A percentile compares a stretch with the other conserved stretches of the same genome.
These are phyloP conservation scores for Starmerella riodocensis DNA, from an alignment of 805 yeast species.

Conservation along the genomic window DNA sequence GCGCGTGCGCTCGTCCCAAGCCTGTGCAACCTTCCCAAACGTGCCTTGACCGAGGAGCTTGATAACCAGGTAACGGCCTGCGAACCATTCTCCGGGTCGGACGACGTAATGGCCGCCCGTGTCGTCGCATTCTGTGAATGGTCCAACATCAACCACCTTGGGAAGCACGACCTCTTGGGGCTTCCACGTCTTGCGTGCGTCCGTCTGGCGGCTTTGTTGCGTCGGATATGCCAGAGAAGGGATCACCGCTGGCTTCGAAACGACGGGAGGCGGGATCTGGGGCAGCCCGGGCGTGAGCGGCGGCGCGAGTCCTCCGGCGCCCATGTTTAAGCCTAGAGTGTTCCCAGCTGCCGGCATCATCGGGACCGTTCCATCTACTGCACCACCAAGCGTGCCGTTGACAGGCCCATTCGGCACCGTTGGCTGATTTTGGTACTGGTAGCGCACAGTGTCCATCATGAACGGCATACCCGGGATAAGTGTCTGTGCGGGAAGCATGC, in stretches of 20 bases:
- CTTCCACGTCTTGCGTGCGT: slow-evolving; percentile 10
- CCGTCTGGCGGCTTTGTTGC: background rate
- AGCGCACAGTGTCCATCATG: too few species aligned
- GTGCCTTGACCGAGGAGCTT: slow-evolving; percentile 81
- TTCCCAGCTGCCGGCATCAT: background rate
- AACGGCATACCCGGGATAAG: background rate
- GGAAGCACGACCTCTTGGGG: slow-evolving; percentile 21
- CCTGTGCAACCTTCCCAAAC: slow-evolving; percentile 78
- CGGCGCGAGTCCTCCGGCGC: background rate
- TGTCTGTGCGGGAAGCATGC: background rate
- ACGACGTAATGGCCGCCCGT: slow-evolving; percentile 28
- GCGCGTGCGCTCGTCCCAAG: slow-evolving; percentile 51
- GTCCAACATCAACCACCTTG: slow-evolving; percentile 17
- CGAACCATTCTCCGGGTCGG: slow-evolving; percentile 27
- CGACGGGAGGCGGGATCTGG: background rate
- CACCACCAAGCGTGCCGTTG: too few species aligned
- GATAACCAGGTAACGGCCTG: slow-evolving; percentile 59
- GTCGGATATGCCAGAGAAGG: slow-evolving; percentile 1
- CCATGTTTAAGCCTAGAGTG: background rate
- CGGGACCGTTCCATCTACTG: background rate
- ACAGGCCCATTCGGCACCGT: too few species aligned
- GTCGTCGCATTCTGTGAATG: slow-evolving; percentile 19
- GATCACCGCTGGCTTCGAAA: slow-evolving; percentile 1
- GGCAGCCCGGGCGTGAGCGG: background rate
- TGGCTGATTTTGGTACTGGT: too few species aligned